phyloP scores from a whole-genome alignment of 83 land plant species.

The Diphasiastrum complanatum region DNA sequence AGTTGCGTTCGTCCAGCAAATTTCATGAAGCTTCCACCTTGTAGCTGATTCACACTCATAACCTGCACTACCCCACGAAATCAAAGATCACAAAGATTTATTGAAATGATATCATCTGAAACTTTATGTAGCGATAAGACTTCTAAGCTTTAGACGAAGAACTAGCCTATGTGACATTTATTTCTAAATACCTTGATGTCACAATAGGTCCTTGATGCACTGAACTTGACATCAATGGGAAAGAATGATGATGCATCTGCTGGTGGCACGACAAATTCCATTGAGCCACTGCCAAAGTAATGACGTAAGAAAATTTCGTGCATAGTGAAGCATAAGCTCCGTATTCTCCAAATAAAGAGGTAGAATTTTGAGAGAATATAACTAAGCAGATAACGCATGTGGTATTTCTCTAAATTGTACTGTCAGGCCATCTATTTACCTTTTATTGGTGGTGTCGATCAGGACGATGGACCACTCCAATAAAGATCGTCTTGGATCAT shows the following conservation, averaged over 20 bases:
- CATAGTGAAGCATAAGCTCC: neutral
- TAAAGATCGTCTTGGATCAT: slow-evolving; percentile 68
- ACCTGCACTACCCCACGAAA: neutral
- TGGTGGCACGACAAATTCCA: slow-evolving; percentile 97
- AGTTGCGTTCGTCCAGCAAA: slow-evolving; percentile 53
- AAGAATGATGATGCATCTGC: slow-evolving; percentile 76
- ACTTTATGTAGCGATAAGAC: no score
- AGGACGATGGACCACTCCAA: slow-evolving; percentile 87
- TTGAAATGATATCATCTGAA: neutral
- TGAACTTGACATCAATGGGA: slow-evolving; percentile 82
- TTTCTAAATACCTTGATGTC: slow-evolving; percentile 61
- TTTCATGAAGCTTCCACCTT: slow-evolving; percentile 47
- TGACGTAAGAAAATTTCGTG: neutral
- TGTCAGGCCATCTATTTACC: slow-evolving; percentile 29
- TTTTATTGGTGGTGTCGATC: slow-evolving; percentile 78
- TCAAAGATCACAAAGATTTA: neutral
- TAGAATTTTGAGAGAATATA: neutral
- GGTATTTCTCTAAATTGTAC: neutral
- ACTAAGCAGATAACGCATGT: no score
- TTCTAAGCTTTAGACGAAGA: neutral
- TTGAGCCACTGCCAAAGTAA: slow-evolving; percentile 64
- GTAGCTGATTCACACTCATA: slow-evolving; percentile 36
- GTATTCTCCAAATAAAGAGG: neutral
- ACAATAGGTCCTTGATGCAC: slow-evolving; percentile 74
- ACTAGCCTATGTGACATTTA: neutral